Base-by-base conservation (phyloP, 345 rosid species). In the Litchi chinensis region DNA sequence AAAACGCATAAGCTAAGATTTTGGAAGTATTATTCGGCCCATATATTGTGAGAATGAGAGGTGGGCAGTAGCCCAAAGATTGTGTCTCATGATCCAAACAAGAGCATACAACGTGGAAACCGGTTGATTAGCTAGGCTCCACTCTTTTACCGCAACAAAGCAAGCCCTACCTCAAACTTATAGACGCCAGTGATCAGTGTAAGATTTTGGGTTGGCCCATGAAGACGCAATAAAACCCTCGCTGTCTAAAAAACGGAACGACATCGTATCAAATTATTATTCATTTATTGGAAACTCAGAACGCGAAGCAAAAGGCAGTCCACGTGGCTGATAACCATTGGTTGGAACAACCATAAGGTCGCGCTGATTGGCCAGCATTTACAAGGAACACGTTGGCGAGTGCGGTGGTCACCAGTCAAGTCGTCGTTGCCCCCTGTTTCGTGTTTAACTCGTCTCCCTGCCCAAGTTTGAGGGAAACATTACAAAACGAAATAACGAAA, bases 361-460 rank as follows among this genome's bases (percentile, higher is more conserved):
- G 54, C 67, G 73, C 74, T 57, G 39, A 79, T 79, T 79, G 82
- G 82, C 54, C 67, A 56, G 63, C 9, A 66, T 65, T 18, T 28
- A 28, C 74, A 64, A 43, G 67, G 74, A 66, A 79, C 82, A 73
- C 73, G 82, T 79, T 57, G 70, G 39, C 5, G n/a, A 41, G 24
- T 4, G 24, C 26, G 9, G 3, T 32, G 22, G 6, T 28, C 68
- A 13, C 22, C 2, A 19, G 81, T 65, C 77, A 73, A 65, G 77
- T 79, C 81, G 68, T 78, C 32, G 76, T 67, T 68, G 41, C 66
- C 56, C n/a, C 24, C 54, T 28, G 37, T 12, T 65, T 52, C 39
- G 39, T 32, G 65, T 64, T 39, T 10, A 76, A 76, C 65, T 37
- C 39, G 13, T 24, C 44, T 40, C 76, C 63, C 63, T 24, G 52